Evolutionary conservation across 306 rosid genomes (phyloP).

Genomic region (Quillaja saponaria): DNA sequence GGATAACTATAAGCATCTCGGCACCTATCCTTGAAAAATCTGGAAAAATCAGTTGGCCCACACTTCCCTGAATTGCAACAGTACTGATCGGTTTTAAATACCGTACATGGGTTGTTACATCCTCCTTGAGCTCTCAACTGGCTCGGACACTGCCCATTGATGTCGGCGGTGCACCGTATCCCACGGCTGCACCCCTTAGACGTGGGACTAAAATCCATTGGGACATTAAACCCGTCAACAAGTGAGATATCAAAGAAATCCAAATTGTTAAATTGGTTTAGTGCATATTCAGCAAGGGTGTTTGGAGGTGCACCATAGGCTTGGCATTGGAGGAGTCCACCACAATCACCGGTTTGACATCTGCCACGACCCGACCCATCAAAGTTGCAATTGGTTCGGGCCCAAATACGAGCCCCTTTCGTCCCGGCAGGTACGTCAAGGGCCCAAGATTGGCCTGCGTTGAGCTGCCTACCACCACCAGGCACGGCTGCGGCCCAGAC

Average conservation of each 20-base stretch:
- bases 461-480: slow-evolving; percentile 50
- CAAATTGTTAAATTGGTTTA: slow-evolving; percentile 42
- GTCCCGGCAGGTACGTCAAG: slow-evolving; percentile 41
- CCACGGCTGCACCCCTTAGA: slow-evolving; percentile 30
- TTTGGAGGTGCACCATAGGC: slow-evolving; percentile 49
- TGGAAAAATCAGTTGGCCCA: slow-evolving; percentile 45
- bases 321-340: slow-evolving; percentile 39
- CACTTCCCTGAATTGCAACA: slow-evolving; percentile 48
- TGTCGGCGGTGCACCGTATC: slow-evolving; percentile 41
- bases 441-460: slow-evolving; percentile 39
- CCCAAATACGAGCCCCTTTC: slow-evolving; percentile 55
- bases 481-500: slow-evolving; percentile 61
- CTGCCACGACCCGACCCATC: slow-evolving; percentile 41
- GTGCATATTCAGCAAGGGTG: slow-evolving; percentile 55
- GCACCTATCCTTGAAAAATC: slow-evolving; percentile 38
- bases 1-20: slow-evolving; percentile 55
- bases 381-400: slow-evolving; percentile 68
- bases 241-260: slow-evolving; percentile 56
- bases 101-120: slow-evolving; percentile 53
- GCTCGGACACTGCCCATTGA: slow-evolving; percentile 54
- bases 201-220: slow-evolving; percentile 40
- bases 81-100: slow-evolving; percentile 38
- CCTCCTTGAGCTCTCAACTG: slow-evolving; percentile 46
- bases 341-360: slow-evolving; percentile 67
- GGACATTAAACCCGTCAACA: slow-evolving; percentile 56